Conservation (phyloP, 2,329 filamentous ascomycete species). For the Colletotrichum aenigma region DNA sequence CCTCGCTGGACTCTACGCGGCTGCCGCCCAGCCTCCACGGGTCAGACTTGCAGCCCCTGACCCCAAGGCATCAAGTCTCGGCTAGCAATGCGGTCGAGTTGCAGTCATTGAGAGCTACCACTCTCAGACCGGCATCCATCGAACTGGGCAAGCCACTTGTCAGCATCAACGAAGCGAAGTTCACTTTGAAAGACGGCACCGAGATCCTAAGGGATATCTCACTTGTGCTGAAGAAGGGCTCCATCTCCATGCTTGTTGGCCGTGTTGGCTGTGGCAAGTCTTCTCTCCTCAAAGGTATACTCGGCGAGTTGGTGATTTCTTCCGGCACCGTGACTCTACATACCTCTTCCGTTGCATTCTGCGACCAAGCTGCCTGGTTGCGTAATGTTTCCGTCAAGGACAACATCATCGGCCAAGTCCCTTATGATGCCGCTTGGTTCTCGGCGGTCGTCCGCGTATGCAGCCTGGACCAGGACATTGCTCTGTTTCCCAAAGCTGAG, state of each 20-base stretch:
- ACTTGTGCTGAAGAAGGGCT: conserved; percentile 21
- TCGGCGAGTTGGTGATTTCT: conserved; percentile 38
- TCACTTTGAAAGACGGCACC: conserved; percentile 19
- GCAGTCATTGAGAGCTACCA: background rate
- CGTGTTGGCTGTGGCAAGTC: conserved; percentile 50
- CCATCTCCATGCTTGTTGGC: conserved; percentile 41
- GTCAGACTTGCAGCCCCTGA: conserved; percentile 16
- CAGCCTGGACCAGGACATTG: conserved; percentile 37
- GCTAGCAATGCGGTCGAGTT: background rate
- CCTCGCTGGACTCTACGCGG: background rate
- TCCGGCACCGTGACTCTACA: conserved; percentile 12
- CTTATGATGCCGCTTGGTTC: conserved; percentile 32
- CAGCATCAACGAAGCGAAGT: conserved; percentile 4
- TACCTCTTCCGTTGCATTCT: conserved; percentile 39
- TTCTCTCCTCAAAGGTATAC: conserved; percentile 38
- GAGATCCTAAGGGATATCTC: conserved; percentile 28
- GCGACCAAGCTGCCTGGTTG: conserved; percentile 48
- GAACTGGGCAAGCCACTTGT: background rate
- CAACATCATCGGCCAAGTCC: conserved; percentile 38
- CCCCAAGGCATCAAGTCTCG: background rate
- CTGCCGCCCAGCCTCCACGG: background rate
- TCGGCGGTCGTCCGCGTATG: conserved; percentile 34
- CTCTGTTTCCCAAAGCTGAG: conserved; percentile 32
- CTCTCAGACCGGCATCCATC: background rate
- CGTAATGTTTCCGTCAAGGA: conserved; percentile 42